Evolutionary conservation across 2,329 filamentous ascomycete species (phyloP).

Genomic region (Stemphylium lycopersici): DNA sequence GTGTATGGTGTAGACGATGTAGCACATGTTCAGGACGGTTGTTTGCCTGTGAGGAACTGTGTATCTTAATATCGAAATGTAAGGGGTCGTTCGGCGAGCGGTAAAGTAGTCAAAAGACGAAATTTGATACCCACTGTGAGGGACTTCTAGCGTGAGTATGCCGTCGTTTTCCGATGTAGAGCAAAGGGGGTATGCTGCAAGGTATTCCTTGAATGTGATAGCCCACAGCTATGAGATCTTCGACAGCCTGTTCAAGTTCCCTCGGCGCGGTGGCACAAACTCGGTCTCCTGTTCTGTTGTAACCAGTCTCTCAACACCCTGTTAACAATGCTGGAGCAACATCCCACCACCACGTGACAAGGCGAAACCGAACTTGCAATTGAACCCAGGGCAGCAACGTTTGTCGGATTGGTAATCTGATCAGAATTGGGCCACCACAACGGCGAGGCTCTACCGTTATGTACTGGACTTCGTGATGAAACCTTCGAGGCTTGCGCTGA

Average conservation of each 20-base stretch:
- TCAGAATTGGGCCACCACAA: background rate
- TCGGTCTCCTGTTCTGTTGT: constrained; percentile 2
- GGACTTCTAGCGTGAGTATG: background rate
- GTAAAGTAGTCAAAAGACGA: background rate
- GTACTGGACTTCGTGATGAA: background rate
- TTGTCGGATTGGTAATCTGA: background rate
- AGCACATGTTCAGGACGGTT: constrained; percentile 33
- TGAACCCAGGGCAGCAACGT: background rate
- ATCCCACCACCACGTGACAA: constrained; percentile 5
- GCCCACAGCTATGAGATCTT: background rate
- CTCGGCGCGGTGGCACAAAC: background rate
- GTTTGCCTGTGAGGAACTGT: background rate
- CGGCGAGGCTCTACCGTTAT: background rate
- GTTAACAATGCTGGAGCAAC: constrained; percentile 7
- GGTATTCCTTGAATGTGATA: background rate
- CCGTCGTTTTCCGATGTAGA: background rate
- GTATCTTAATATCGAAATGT: background rate
- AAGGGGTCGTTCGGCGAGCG: background rate
- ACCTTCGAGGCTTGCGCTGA: background rate
- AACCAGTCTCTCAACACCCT: constrained; percentile 7
- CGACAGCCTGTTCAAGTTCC: background rate
- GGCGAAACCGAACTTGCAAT: background rate
- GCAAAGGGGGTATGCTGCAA: background rate
- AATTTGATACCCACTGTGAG: background rate
- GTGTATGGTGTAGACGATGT: constrained; percentile 41